Percentiles rank a stretch among this genome's conserved stretches.
Evolutionary conservation across 306 rosid genomes (phyloP).

Genomic region (Comarum palustre): DNA sequence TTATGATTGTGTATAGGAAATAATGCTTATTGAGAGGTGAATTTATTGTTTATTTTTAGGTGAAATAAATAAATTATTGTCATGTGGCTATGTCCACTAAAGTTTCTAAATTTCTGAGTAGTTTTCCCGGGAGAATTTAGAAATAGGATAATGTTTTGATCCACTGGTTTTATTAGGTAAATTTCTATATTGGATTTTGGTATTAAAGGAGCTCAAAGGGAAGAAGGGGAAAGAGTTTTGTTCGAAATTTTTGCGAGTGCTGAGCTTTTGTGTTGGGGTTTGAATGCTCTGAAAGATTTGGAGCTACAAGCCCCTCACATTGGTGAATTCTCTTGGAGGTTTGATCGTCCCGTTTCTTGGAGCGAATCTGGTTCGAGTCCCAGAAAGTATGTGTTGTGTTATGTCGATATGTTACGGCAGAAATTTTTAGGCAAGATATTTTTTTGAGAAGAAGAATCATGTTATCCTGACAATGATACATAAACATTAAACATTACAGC

Average conservation of each 20-base stretch:
- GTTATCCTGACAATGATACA: slow-evolving; percentile 16
- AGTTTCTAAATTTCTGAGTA: slow-evolving; percentile 10
- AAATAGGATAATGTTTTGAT: background rate
- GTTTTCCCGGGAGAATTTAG: background rate
- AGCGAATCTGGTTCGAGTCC: background rate
- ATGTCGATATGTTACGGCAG: background rate
- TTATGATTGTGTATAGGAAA: background rate
- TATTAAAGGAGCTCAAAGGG: background rate
- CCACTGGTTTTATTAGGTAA: background rate
- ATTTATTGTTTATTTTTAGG: background rate
- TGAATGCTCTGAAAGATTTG: slow-evolving; percentile 14
- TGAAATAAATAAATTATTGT: background rate
- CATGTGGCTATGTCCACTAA: background rate
- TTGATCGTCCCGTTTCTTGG: background rate
- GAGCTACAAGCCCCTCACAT: slow-evolving; percentile 14
- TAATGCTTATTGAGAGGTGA: background rate
- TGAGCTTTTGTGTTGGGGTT: slow-evolving; percentile 3
- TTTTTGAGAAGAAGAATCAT: too few species aligned
- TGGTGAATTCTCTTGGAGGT: background rate
- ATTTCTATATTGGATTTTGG: background rate
- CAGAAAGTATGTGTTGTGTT: background rate
- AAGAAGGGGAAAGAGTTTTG: background rate
- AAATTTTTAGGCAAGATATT: slow-evolving; percentile 6
- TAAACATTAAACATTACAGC: background rate
- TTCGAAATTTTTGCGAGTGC: background rate